Evolutionary conservation across 306 rosid species (phyloP).

Genomic region (Oemleria cerasiformis): DNA sequence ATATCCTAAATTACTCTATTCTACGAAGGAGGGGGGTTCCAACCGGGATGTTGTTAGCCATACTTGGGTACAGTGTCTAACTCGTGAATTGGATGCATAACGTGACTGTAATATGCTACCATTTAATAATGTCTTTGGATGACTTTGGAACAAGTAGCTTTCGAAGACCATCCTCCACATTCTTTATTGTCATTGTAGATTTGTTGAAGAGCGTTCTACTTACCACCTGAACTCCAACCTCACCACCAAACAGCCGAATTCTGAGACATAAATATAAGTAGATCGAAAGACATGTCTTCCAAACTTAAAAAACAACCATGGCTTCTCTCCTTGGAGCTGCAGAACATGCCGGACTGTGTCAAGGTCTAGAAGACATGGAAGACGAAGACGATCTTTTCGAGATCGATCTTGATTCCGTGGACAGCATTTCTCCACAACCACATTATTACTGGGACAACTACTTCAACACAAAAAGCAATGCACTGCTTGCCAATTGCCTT

Average conservation of each 20-base stretch:
- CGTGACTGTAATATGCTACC: no score
- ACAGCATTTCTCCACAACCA: slow-evolving; percentile 30
- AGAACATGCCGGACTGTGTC: slow-evolving; percentile 12
- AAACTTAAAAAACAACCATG: slow-evolving; percentile 30
- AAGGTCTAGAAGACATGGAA: slow-evolving; percentile 32
- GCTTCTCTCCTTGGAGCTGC: slow-evolving; percentile 21
- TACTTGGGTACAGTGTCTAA: no score
- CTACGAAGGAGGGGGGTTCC: no score
- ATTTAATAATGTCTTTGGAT: background rate
- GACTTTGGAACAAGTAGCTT: slow-evolving; percentile 38
- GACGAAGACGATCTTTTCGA: slow-evolving; percentile 72
- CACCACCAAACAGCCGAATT: slow-evolving; percentile 2
- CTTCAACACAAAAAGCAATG: slow-evolving; percentile 37
- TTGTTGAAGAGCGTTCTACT: slow-evolving; percentile 72
- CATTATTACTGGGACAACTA: slow-evolving; percentile 36
- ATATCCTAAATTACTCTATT: no score
- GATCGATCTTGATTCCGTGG: slow-evolving; percentile 52
- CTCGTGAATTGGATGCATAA: no score
- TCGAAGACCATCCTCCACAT: slow-evolving; percentile 18
- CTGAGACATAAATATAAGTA: background rate
- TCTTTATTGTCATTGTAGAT: slow-evolving; percentile 26
- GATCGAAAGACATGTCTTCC: background rate
- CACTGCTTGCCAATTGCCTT: slow-evolving; percentile 69
- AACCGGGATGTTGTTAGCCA: no score
- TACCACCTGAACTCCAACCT: slow-evolving; percentile 40